Percentiles rank a stretch among this genome's conserved stretches.
These are phyloP conservation scores for Aegilops sharonensis DNA, from an alignment of 176 grass and related monocot genomes.

Conservation along the genomic window DNA sequence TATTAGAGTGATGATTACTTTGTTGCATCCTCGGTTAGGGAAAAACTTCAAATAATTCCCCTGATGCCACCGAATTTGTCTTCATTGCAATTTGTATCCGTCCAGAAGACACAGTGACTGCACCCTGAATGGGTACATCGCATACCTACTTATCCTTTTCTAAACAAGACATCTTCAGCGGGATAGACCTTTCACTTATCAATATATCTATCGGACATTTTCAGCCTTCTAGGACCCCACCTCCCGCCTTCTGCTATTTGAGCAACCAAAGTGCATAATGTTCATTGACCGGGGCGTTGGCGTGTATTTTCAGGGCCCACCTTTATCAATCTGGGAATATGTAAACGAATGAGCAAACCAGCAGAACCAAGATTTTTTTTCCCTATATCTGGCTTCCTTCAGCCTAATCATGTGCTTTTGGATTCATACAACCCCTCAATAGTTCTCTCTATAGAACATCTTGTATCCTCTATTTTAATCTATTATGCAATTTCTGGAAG, in stretches of 20 bases:
- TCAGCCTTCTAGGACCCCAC: neutral
- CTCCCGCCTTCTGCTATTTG: neutral
- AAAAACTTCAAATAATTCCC: too few species aligned
- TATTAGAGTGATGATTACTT: too few species aligned
- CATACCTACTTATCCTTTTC: too few species aligned
- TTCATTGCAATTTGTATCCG: neutral
- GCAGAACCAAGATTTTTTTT: neutral
- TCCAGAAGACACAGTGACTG: neutral
- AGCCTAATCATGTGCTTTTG: neutral
- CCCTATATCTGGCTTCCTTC: neutral
- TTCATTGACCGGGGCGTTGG: neutral
- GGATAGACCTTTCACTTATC: neutral
- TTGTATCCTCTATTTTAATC: neutral
- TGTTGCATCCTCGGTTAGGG: too few species aligned
- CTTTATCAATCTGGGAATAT: neutral
- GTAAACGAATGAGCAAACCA: neutral
- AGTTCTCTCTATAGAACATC: neutral
- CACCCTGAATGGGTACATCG: neutral
- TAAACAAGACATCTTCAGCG: neutral
- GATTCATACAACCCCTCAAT: neutral
- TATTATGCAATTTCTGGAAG: neutral
- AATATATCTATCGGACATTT: neutral
- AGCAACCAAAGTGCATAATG: neutral
- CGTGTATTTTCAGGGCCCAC: neutral
- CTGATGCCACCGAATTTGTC: neutral